These are phyloP conservation scores for Wickerhamiella spandovensis DNA, from an alignment of 805 yeast genomes.

Conservation along the genomic window DNA sequence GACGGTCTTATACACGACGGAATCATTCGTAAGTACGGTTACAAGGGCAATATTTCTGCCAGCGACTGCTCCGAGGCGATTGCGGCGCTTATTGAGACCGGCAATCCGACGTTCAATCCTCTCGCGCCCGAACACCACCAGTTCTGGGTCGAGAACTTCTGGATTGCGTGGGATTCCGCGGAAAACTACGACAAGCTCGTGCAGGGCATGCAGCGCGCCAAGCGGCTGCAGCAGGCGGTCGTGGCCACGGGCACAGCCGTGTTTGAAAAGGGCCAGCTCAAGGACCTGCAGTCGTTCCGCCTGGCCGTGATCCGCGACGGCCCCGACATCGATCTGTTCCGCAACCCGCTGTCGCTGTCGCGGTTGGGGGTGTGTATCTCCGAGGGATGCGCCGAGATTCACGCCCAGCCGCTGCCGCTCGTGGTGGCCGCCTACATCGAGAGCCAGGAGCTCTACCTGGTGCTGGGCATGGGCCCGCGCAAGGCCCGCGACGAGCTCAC, in stretches of 20 bases:
- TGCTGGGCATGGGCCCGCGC: slow-evolving; percentile 80
- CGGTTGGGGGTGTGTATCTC: slow-evolving; percentile 84
- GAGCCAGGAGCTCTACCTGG: slow-evolving; percentile 62
- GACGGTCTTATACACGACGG: slow-evolving; percentile 79
- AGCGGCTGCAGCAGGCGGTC: slow-evolving; percentile 63
- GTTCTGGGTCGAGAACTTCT: slow-evolving; percentile 62
- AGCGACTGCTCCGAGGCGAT: slow-evolving; percentile 86
- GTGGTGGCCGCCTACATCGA: slow-evolving; percentile 75
- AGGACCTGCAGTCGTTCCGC: slow-evolving; percentile 66
- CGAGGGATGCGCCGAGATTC: slow-evolving; percentile 77
- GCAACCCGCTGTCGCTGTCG: slow-evolving; percentile 73
- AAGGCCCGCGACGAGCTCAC: slow-evolving; percentile 37
- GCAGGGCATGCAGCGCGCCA: slow-evolving; percentile 76
- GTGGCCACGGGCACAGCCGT: slow-evolving; percentile 84
- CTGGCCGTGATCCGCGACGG: slow-evolving; percentile 84
- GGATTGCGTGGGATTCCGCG: slow-evolving; percentile 56
- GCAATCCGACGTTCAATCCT: slow-evolving; percentile 2
- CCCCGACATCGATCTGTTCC: slow-evolving; percentile 63
- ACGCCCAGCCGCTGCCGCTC: slow-evolving; percentile 53
- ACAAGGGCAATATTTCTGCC: slow-evolving; percentile 74
- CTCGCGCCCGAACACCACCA: slow-evolving; percentile 28
- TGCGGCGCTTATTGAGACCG: slow-evolving; percentile 60
- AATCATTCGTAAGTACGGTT: slow-evolving; percentile 76
- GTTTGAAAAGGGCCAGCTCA: slow-evolving; percentile 67
- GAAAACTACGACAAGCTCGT: slow-evolving; percentile 39